These are phyloP conservation scores for Avena insularis DNA, from an alignment of 176 grass and related monocot species.

Conservation along the genomic window DNA sequence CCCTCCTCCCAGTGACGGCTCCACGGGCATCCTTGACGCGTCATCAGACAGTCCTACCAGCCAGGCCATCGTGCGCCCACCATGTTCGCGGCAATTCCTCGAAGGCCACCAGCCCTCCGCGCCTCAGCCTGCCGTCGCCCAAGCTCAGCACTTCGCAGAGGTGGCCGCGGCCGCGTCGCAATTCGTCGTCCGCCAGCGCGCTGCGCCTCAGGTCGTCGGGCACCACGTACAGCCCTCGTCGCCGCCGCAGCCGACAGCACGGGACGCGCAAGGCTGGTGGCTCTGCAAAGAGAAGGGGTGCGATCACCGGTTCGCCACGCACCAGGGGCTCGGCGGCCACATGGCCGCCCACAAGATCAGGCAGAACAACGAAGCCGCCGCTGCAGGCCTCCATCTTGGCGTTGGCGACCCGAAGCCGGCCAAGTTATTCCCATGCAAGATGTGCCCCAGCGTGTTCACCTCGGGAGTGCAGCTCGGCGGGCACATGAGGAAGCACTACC, in stretches of 20 bases:
- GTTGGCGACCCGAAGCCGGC: background rate
- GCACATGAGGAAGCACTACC: constrained; percentile 45
- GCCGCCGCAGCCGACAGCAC: background rate
- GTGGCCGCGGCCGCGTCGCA: background rate
- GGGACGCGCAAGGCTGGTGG: background rate
- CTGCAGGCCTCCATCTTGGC: background rate
- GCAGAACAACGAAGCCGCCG: background rate
- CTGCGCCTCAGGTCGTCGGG: background rate
- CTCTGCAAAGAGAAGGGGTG: constrained; percentile 37
- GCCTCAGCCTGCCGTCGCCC: background rate
- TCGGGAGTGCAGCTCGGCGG: constrained; percentile 41
- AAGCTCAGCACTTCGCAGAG: background rate
- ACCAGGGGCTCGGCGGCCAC: constrained; percentile 48
- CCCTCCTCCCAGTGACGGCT: background rate
- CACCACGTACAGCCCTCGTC: too few relatives aligned
- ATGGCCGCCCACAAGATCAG: constrained; percentile 38
- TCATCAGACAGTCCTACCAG: background rate
- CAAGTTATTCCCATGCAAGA: background rate
- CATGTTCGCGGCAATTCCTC: background rate
- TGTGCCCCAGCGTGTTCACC: background rate
- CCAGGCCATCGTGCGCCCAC: background rate
- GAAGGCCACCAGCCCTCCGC: background rate
- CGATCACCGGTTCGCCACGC: background rate
- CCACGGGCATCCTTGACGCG: background rate
- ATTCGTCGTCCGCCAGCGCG: background rate